These are phyloP conservation scores for Cutaneotrichosporon sp. DNA, from an alignment of 1,284 basidiomycete genomes.

Conservation along the genomic window DNA sequence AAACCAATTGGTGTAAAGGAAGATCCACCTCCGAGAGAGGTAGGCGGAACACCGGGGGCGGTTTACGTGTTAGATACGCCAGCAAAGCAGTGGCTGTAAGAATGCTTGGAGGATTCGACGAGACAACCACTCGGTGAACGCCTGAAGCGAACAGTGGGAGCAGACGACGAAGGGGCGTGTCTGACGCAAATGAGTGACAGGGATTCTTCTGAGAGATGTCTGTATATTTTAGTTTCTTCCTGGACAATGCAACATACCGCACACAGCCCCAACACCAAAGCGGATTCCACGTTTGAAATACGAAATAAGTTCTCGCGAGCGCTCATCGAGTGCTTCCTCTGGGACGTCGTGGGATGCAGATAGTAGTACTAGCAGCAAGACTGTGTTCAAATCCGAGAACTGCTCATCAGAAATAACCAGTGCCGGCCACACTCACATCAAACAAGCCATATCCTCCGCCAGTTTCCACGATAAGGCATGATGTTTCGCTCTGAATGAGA, in stretches of 20 bases:
- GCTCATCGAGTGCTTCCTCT: constrained; percentile 14
- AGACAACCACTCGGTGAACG: constrained; percentile 32
- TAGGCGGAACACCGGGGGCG: constrained; percentile 22
- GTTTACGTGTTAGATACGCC: constrained; percentile 25
- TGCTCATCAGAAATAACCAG: constrained; percentile 9
- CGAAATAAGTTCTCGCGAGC: constrained; percentile 18
- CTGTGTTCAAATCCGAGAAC: constrained; percentile 39
- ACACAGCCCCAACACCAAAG: constrained; percentile 25
- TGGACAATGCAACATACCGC: constrained; percentile 29
- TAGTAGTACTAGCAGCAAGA: constrained; percentile 34
- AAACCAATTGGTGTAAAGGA: constrained; percentile 32
- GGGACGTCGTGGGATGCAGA: constrained; percentile 17
- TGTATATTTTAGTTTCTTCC: too few relatives aligned
- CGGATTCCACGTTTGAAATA: constrained; percentile 20
- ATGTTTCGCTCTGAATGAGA: constrained; percentile 19
- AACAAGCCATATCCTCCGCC: constrained; percentile 27
- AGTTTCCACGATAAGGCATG: constrained; percentile 26
- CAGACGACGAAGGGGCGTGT: constrained; percentile 24
- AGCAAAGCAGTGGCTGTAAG: constrained; percentile 27
- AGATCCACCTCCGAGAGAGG: constrained; percentile 22
- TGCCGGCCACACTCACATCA: constrained; percentile 25
- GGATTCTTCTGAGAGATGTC: constrained; percentile 41
- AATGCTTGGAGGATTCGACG: constrained; percentile 15
- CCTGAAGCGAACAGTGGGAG: constrained; percentile 36
- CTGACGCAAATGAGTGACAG: constrained; percentile 20